A percentile compares a stretch with the other conserved stretches of the same genome.
phyloP scores from a whole-genome alignment of 2,329 filamentous ascomycete species.

The Cephalotrichum gorgonifer region DNA sequence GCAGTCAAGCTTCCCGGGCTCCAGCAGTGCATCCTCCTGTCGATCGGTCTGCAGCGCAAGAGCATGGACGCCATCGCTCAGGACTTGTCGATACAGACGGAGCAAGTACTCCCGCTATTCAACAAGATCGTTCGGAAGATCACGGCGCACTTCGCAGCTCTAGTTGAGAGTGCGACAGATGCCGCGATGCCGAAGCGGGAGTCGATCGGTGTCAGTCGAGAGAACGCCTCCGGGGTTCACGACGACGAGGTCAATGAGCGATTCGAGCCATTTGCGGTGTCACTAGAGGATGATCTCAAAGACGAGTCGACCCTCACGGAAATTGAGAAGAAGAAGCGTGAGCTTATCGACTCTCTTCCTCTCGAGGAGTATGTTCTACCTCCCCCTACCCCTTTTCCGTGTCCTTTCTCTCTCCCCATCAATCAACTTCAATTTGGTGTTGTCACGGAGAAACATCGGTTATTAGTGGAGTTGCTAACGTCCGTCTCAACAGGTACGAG shows the following conservation, averaged over 20 bases:
- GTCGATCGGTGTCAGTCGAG: slow-evolving; percentile 46
- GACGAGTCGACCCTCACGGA: slow-evolving; percentile 66
- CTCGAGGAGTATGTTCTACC: slow-evolving; percentile 52
- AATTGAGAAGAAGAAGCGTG: slow-evolving; percentile 70
- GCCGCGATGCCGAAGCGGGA: slow-evolving; percentile 51
- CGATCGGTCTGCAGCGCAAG: slow-evolving; percentile 84
- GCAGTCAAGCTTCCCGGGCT: slow-evolving; percentile 67
- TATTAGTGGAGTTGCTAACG: background rate
- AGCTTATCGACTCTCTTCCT: slow-evolving; percentile 82
- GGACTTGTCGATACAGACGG: slow-evolving; percentile 63
- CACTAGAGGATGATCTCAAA: slow-evolving; percentile 71
- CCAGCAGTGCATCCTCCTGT: slow-evolving; percentile 80
- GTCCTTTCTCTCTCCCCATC: background rate
- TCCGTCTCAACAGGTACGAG: slow-evolving; percentile 41
- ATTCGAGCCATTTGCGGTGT: slow-evolving; percentile 60
- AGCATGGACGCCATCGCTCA: slow-evolving; percentile 69
- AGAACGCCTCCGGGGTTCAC: slow-evolving; percentile 52
- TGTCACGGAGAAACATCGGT: background rate
- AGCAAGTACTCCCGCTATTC: slow-evolving; percentile 90
- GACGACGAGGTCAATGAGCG: slow-evolving; percentile 58
- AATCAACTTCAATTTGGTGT: background rate
- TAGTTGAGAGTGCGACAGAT: slow-evolving; percentile 66
- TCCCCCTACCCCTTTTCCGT: background rate
- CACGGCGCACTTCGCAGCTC: slow-evolving; percentile 61
- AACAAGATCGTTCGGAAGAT: slow-evolving; percentile 92